Evolutionary conservation across 495 filamentous ascomycete species (phyloP).

Genomic region (Hyaloscypha finlandica): DNA sequence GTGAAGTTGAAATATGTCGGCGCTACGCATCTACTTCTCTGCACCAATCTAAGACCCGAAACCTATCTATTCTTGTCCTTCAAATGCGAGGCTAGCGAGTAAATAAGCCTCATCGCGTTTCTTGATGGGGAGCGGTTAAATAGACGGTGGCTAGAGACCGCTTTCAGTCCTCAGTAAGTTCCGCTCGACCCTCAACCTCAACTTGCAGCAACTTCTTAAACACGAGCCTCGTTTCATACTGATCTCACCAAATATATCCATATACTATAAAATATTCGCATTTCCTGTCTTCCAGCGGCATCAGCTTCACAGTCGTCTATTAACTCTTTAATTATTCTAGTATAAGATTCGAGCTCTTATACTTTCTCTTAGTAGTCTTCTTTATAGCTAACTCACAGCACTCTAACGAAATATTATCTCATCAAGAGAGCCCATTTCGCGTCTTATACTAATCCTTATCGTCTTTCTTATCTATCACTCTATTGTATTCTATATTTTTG

Average conservation of each 20-base stretch:
- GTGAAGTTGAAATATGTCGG: background rate
- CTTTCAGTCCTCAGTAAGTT: background rate
- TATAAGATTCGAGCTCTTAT: too few species aligned
- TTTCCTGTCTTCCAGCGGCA: background rate
- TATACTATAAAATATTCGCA: background rate
- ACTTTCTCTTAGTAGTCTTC: too few species aligned
- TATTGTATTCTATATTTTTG: background rate
- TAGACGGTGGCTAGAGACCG: too few species aligned
- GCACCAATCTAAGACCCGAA: background rate
- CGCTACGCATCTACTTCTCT: background rate
- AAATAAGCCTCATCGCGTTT: background rate
- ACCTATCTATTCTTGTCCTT: background rate
- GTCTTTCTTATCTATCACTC: background rate
- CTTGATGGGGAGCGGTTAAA: background rate
- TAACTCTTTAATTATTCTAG: too few species aligned
- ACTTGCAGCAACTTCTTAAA: background rate
- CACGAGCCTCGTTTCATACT: background rate
- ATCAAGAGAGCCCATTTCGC: background rate
- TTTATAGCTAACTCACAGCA: too few species aligned
- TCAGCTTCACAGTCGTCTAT: background rate
- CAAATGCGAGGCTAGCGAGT: background rate
- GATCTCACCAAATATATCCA: background rate
- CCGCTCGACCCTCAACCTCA: background rate
- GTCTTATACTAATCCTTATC: background rate
- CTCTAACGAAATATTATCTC: background rate